phyloP scores from a whole-genome alignment of 2,329 filamentous ascomycete genomes.

The Sporothrix curviconia region DNA sequence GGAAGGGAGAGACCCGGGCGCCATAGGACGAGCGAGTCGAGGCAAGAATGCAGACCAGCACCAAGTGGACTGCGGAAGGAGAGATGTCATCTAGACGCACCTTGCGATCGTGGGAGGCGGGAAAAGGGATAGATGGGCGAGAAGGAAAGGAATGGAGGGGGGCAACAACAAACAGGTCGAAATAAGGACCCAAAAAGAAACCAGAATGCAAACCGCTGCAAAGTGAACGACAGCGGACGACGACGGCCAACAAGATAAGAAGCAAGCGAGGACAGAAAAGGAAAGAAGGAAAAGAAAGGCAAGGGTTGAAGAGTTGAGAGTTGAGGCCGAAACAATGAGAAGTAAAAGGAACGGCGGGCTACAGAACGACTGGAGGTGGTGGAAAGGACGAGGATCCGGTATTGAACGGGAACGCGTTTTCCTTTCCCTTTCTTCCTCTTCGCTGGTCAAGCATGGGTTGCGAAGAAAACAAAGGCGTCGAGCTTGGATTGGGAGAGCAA shows the following conservation, averaged over 20 bases:
- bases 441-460: no score
- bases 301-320: background rate
- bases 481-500: no score
- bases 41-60: slow-evolving; percentile 1
- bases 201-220: no score
- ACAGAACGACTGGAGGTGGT: background rate
- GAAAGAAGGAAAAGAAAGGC: background rate
- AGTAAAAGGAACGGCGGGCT: background rate
- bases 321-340: background rate
- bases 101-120: slow-evolving; percentile 3
- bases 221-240: background rate
- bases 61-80: background rate
- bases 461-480: no score
- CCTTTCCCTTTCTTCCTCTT: background rate
- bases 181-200: no score
- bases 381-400: background rate
- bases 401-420: slow-evolving; percentile 1
- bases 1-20: slow-evolving; percentile 3
- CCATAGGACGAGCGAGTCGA: background rate
- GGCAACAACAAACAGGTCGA: no score
- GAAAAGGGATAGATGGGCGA: background rate
- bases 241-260: background rate
- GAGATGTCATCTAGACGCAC: background rate
- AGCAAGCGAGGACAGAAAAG: background rate
- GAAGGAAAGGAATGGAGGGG: background rate